Base-by-base conservation (phyloP, 768 basidiomycete genomes). In the Xerocomus potaroensis region DNA sequence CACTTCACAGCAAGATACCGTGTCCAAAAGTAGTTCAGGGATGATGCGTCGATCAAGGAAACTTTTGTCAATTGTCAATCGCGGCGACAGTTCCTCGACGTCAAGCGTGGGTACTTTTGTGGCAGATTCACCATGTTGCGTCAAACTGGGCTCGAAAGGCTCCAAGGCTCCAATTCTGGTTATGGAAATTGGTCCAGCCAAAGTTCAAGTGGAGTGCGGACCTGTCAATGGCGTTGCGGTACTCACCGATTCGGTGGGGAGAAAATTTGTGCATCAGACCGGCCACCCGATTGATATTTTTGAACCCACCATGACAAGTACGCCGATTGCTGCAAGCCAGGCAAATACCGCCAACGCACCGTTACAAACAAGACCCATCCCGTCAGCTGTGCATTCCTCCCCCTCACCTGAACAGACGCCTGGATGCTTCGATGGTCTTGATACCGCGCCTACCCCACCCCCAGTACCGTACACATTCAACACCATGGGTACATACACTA, bases 71-170 rank as follows among this genome's bases (percentile, higher is more conserved):
- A 7, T 19, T 6, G 24, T 38, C 41, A 42, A 45, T 22, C 29
- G 46, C 22, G 41, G 34, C n/a, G 39, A 62, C 12, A 50, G 37
- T 27, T 41, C 60, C 9, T 35, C 53, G 11, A 59, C 48, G n/a
- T n/a, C n/a, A n/a, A n/a, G n/a, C 18, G 52, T 49, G 8, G 60
- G 56, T 29, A 62, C 59, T 6, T 62, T 55, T 23, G 60, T 62
- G 22, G 44, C 48, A 16, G 54, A 59, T 34, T 59, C 59, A 30
- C 56, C 59, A 1, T 59, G 57, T 35, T 41, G 14, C 27, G 18
- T 23, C 34, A 59, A 53, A 38, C 46, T n/a, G n/a, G n/a, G n/a
- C n/a, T n/a, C n/a, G n/a, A n/a, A 33, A 12, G n/a, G 30, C 4
- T 50, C 36, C 14, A 47, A 55, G 22, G 15, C 42, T 18, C 50